These are phyloP conservation scores for Myochromella boudieri DNA, from an alignment of 768 basidiomycete species.

Conservation along the genomic window DNA sequence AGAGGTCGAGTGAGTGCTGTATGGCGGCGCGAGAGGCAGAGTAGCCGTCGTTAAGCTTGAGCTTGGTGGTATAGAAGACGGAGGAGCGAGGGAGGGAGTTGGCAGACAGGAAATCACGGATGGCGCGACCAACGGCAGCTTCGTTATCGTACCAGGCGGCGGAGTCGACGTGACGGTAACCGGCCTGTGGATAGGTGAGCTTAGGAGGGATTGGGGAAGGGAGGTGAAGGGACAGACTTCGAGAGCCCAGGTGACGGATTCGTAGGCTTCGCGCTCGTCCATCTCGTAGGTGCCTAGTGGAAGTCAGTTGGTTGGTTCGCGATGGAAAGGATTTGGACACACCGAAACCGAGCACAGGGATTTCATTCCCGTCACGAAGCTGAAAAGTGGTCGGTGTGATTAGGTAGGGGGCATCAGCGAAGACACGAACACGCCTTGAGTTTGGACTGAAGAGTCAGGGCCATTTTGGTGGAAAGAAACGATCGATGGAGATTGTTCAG, in stretches of 20 bases:
- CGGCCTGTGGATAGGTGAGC: slow-evolving; percentile 38
- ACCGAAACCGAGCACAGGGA: slow-evolving; percentile 63
- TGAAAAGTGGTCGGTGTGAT: background rate
- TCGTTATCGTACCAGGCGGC: slow-evolving; percentile 68
- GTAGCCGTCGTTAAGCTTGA: slow-evolving; percentile 57
- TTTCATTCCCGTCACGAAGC: slow-evolving; percentile 30
- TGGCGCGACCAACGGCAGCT: slow-evolving; percentile 58
- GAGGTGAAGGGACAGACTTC: slow-evolving; percentile 39
- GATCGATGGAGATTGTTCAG: too few relatives aligned
- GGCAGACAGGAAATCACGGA: slow-evolving; percentile 50
- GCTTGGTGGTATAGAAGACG: slow-evolving; percentile 73
- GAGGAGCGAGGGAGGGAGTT: slow-evolving; percentile 52
- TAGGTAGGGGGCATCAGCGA: background rate
- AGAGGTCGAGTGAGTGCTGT: slow-evolving; percentile 48
- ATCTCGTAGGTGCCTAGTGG: slow-evolving; percentile 59
- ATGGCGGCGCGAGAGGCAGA: slow-evolving; percentile 48
- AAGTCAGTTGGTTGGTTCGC: slow-evolving; percentile 3
- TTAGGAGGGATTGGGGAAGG: slow-evolving; percentile 12
- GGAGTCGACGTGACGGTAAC: slow-evolving; percentile 62
- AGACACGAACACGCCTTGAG: background rate
- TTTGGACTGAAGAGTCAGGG: background rate
- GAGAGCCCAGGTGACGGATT: slow-evolving; percentile 58
- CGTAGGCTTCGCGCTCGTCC: slow-evolving; percentile 53
- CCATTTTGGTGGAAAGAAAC: too few relatives aligned
- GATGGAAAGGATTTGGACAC: slow-evolving; percentile 11